Conservation (phyloP, 1,284 basidiomycete genomes). For the Cystobasidiaceae sp. region DNA sequence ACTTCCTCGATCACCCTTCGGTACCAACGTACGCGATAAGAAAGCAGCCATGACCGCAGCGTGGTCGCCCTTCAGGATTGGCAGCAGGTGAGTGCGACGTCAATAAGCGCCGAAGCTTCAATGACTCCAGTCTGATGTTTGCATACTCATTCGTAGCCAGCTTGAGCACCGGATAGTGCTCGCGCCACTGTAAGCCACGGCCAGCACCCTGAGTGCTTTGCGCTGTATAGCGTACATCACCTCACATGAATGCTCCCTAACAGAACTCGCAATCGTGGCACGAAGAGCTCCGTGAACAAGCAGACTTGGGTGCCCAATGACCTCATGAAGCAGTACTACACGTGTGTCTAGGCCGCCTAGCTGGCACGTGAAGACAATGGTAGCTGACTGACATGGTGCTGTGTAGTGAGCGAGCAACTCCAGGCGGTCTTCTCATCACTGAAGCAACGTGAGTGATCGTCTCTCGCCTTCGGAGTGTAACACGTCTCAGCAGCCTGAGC, state of each 20-base stretch:
- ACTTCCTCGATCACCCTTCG: too few species aligned
- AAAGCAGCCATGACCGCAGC: not conserved
- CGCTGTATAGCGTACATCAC: too few species aligned
- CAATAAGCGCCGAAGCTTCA: too few species aligned
- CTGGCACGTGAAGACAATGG: not conserved
- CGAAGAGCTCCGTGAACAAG: not conserved
- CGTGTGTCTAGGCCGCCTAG: not conserved
- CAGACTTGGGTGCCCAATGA: constrained; percentile 28
- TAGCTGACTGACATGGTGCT: not conserved
- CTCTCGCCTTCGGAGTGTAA: not conserved
- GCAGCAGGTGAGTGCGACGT: not conserved
- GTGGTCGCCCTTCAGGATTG: constrained; percentile 1
- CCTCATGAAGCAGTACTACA: constrained; percentile 29
- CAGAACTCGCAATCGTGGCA: constrained; percentile 28
- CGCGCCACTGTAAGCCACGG: not conserved
- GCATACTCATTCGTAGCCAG: not conserved
- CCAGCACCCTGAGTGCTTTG: not conserved
- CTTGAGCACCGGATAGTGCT: constrained; percentile 16
- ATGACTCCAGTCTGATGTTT: not conserved
- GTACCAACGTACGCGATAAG: too few species aligned
- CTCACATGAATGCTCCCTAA: too few species aligned
- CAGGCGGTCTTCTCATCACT: constrained; percentile 4
- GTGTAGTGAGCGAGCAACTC: not conserved
- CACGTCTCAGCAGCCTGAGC: not conserved
- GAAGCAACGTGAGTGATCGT: constrained; percentile 17